Conservation (phyloP, 805 yeast genomes). For the Metschnikowia cubensis region DNA sequence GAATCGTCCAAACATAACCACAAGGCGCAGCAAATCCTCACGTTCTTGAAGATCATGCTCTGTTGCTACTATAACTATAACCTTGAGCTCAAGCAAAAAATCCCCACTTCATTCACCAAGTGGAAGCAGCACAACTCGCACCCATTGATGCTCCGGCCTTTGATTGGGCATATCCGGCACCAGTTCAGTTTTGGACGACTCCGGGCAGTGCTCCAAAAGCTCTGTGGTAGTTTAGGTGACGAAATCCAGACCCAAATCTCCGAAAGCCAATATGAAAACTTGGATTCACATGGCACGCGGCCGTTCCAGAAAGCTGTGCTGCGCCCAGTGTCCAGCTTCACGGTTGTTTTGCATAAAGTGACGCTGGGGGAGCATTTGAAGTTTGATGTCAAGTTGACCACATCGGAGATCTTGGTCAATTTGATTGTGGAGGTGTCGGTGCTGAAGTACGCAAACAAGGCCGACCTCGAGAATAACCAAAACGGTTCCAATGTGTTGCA, state of each 20-base stretch:
- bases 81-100: constrained; percentile 37
- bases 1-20: constrained; percentile 30
- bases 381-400: constrained; percentile 29
- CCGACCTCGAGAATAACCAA: constrained; percentile 25
- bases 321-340: constrained; percentile 32
- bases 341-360: constrained; percentile 21
- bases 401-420: constrained; percentile 41
- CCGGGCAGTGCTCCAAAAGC: constrained; percentile 25
- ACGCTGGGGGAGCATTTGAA: constrained; percentile 20
- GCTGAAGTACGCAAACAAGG: constrained; percentile 24
- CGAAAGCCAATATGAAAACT: constrained; percentile 25
- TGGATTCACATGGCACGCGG: constrained; percentile 18
- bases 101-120: constrained; percentile 46
- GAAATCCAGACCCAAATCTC: constrained; percentile 4
- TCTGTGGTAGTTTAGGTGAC: constrained; percentile 14
- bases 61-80: constrained; percentile 54
- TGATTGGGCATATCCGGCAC: constrained; percentile 57
- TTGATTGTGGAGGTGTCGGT: constrained; percentile 34
- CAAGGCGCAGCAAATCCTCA: constrained; percentile 52
- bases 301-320: constrained; percentile 40
- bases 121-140: constrained; percentile 43
- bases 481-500: constrained; percentile 40
- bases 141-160: constrained; percentile 49
- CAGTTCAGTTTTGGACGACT: constrained; percentile 36
- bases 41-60: constrained; percentile 55